Evolutionary conservation across 1,139 yeast species (phyloP).

Genomic region (Sugiyamaella castrensis): DNA sequence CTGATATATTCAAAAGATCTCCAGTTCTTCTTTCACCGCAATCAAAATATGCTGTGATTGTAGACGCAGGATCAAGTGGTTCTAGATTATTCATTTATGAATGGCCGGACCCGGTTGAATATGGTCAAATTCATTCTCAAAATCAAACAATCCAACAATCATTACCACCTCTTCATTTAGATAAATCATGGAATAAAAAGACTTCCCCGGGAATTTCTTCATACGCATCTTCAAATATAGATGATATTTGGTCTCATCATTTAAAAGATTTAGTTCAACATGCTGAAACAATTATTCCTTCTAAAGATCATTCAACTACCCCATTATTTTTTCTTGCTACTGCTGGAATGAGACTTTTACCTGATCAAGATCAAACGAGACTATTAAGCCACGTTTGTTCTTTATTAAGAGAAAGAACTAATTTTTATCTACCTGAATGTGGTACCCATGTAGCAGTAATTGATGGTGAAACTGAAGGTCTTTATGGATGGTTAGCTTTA

Average conservation of each 20-base stretch:
- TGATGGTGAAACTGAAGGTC: conserved; percentile 72
- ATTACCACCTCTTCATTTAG: conserved; percentile 42
- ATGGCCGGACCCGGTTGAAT: conserved; percentile 50
- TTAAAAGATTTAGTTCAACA: conserved; percentile 51
- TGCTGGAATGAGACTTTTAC: conserved; percentile 74
- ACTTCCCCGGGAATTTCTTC: conserved; percentile 67
- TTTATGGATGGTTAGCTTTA: conserved; percentile 79
- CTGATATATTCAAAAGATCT: no score
- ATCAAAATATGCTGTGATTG: conserved; percentile 55
- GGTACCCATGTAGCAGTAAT: conserved; percentile 58
- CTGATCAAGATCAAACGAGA: conserved; percentile 52
- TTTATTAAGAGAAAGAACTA: conserved; percentile 49
- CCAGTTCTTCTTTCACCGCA: no score
- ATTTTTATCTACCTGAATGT: conserved; percentile 53
- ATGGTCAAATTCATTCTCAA: conserved; percentile 1
- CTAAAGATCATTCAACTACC: conserved; percentile 59
- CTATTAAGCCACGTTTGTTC: conserved; percentile 53
- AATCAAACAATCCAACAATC: conserved; percentile 16
- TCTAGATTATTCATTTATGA: conserved; percentile 70
- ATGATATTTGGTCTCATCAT: conserved; percentile 59
- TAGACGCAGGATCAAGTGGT: conserved; percentile 85
- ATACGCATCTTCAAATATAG: conserved; percentile 40
- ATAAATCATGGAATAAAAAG: conserved; percentile 53
- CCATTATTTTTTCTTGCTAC: conserved; percentile 81
- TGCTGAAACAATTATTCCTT: conserved; percentile 62